These are phyloP conservation scores for Mortierella sp. DNA, from an alignment of 371 early-diverging fungal genomes.

Conservation along the genomic window DNA sequence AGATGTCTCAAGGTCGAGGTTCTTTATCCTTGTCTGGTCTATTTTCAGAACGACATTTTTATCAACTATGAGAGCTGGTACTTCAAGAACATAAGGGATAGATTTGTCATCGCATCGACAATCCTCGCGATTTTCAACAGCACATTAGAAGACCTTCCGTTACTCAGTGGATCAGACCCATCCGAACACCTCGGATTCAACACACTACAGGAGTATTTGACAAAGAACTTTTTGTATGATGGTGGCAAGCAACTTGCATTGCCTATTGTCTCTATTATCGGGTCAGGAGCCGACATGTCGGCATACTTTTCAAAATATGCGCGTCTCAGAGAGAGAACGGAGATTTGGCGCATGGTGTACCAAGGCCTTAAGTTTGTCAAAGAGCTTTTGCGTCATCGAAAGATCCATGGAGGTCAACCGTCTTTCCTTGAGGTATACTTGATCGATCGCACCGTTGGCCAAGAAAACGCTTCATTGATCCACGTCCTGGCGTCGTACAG, in stretches of 20 bases:
- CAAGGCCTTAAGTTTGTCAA: conserved; percentile 45
- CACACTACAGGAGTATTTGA: conserved; percentile 39
- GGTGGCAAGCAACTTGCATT: conserved; percentile 49
- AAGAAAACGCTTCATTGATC: conserved; percentile 35
- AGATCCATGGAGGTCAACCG: conserved; percentile 44
- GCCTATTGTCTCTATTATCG: conserved; percentile 45
- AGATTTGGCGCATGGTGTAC: conserved; percentile 28
- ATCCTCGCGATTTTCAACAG: conserved; percentile 40
- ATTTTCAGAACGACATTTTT: conserved; percentile 50
- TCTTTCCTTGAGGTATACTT: conserved; percentile 52
- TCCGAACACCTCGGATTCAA: conserved; percentile 21
- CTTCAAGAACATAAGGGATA: conserved; percentile 44
- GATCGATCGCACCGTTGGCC: conserved; percentile 48
- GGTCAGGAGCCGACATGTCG: conserved; percentile 40
- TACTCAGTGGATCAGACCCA: conserved; percentile 25
- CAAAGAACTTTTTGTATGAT: conserved; percentile 54
- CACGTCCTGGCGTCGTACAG: conserved; percentile 39
- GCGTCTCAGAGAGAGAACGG: conserved; percentile 25
- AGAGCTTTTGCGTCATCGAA: conserved; percentile 41
- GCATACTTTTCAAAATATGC: conserved; percentile 44
- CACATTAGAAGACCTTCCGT: conserved; percentile 40
- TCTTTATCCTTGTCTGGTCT: conserved; percentile 49
- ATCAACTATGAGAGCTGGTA: conserved; percentile 52
- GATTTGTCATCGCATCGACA: conserved; percentile 38
- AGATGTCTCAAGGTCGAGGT: conserved; percentile 46